Conservation (phyloP, 78 protist genomes). For the Speleostelium caveatum region DNA sequence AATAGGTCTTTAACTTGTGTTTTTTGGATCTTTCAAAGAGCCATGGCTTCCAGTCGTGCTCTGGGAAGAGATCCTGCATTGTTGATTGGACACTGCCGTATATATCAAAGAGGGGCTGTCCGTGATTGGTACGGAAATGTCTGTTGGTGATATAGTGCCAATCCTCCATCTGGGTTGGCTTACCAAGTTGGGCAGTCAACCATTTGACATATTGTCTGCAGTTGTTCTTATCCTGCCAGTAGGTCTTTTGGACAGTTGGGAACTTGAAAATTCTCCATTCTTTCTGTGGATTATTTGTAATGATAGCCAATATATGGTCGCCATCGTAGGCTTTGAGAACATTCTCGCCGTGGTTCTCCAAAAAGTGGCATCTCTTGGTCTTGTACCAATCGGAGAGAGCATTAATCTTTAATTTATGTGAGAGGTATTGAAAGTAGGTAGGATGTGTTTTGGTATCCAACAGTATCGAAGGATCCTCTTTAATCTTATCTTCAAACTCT, state of each 20-base stretch:
- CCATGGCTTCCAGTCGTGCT: slow-evolving; percentile 50
- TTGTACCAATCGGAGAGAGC: slow-evolving; percentile 27
- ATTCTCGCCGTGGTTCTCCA: background rate
- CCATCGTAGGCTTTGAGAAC: background rate
- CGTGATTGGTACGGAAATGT: slow-evolving; percentile 21
- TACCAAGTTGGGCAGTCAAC: background rate
- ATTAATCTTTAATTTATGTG: background rate
- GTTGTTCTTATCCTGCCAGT: background rate
- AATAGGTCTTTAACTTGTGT: background rate
- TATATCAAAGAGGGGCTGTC: background rate
- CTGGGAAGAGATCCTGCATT: background rate
- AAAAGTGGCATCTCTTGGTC: background rate
- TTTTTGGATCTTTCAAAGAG: slow-evolving; percentile 7
- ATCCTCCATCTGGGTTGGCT: background rate
- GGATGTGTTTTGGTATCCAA: background rate
- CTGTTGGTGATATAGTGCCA: slow-evolving; percentile 1
- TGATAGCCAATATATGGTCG: slow-evolving; percentile 38
- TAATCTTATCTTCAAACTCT: background rate
- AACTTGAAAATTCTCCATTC: slow-evolving; percentile 6
- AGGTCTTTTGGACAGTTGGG: slow-evolving; percentile 20
- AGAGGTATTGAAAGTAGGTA: background rate
- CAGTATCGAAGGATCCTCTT: background rate
- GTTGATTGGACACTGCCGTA: background rate
- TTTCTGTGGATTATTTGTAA: background rate
- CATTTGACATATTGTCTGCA: background rate